Evolutionary conservation across 495 filamentous ascomycete species (phyloP), one percentile per base, ranked within the genome.

Genomic region (Corynascus novoguineensis): DNA sequence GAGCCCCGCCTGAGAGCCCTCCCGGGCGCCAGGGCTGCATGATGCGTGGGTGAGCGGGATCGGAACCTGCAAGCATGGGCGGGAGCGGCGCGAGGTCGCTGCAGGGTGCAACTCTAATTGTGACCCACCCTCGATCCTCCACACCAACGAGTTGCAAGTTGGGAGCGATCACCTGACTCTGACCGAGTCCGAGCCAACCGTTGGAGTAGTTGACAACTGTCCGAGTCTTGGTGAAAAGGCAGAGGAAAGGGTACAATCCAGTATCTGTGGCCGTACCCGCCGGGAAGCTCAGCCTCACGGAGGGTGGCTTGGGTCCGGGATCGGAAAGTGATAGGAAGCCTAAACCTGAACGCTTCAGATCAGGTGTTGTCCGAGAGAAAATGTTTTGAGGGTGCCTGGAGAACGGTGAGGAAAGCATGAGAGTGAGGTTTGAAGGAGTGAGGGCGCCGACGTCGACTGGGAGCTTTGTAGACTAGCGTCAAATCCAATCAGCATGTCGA

Each of bases 21-120:
- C 58, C 28, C 53, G 55, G 40, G 57, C 52, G 68, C 68, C 61
- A 57, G 59, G 56, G 57, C 61, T 60, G 59, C 49, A 66, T 19
- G 47, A 22, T 34, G 47, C 47, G 11, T 41, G 28, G 51, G 32
- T 40, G 53, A 24, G 49, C 60, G 53, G 53, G 49, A n/a, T n/a
- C n/a, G n/a, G n/a, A 53, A 25, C 24, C 49, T 60, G 60, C 55
- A 68, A 29, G 60, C 63, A 55, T 63, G 60, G 47, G 58, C 60
- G 63, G 63, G 60, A 58, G 50, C 46, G 59, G 59, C 59, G 50
- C 34, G 63, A 21, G 55, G 41, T 29, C 25, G 27, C 22, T 51
- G 57, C 50, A 55, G 35, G 21, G 53, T 56, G 52, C 52, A 59
- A 50, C 37, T 48, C 34, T 54, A 50, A n/a, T n/a, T 34, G 21